A percentile compares a stretch with the other conserved stretches of the same genome.
phyloP scores from a whole-genome alignment of 1,139 yeast species.

The Citeromyces siamensis region DNA sequence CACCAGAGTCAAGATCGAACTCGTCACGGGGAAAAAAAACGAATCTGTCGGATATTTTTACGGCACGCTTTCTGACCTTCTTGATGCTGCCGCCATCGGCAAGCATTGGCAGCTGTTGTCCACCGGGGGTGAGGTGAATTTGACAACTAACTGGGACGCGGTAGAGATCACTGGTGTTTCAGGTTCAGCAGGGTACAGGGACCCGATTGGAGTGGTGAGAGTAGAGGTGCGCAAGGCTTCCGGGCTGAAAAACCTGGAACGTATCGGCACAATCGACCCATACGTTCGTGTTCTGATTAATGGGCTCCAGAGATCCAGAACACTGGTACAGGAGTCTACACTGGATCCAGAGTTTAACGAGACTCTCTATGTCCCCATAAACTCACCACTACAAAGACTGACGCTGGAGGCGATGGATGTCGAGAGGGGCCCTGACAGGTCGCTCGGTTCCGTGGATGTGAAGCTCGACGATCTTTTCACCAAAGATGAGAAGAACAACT shows the following conservation, averaged over 20 bases:
- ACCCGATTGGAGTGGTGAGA: slow-evolving; percentile 88
- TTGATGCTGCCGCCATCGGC: slow-evolving; percentile 70
- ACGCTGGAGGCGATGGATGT: slow-evolving; percentile 90
- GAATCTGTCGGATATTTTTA: slow-evolving; percentile 49
- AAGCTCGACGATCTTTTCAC: slow-evolving; percentile 55
- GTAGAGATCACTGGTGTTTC: slow-evolving; percentile 50
- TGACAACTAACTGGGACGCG: slow-evolving; percentile 76
- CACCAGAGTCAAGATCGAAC: slow-evolving; percentile 49
- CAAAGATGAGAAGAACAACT: slow-evolving; percentile 55
- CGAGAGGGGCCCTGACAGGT: slow-evolving; percentile 70
- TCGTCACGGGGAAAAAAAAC: slow-evolving; percentile 44
- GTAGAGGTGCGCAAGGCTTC: slow-evolving; percentile 59
- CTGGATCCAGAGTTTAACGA: slow-evolving; percentile 82
- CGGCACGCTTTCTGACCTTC: slow-evolving; percentile 53
- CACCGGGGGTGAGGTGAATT: slow-evolving; percentile 60
- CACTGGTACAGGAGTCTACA: slow-evolving; percentile 55
- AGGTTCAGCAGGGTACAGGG: slow-evolving; percentile 71
- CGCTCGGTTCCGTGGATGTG: slow-evolving; percentile 73
- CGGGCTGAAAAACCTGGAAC: slow-evolving; percentile 73
- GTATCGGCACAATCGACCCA: slow-evolving; percentile 87
- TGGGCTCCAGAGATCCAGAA: slow-evolving; percentile 67
- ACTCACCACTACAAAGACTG: slow-evolving; percentile 70
- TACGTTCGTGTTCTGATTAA: slow-evolving; percentile 72
- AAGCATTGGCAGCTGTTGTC: slow-evolving; percentile 63
- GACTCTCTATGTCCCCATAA: slow-evolving; percentile 65